A percentile compares a stretch with the other conserved stretches of the same genome.
Conservation (phyloP, 2,329 filamentous ascomycete genomes). For the Fusarium cyanostomum region DNA sequence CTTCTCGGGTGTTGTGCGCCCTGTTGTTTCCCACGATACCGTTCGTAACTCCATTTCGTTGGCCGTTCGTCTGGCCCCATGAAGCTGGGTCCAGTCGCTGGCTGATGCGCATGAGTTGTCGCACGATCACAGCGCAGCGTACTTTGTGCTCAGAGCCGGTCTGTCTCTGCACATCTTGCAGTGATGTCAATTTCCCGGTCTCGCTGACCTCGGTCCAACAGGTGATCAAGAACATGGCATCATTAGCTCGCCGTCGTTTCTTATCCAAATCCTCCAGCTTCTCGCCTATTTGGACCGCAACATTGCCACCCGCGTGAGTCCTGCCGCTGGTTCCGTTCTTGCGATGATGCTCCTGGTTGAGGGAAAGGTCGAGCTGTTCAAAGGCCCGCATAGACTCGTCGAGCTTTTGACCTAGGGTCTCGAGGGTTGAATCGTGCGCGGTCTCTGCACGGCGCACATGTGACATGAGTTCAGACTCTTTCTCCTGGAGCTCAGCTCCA, state of each 20-base stretch:
- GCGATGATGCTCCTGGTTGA: constrained; percentile 68
- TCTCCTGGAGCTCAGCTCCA: constrained; percentile 85
- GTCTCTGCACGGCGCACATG: constrained; percentile 91
- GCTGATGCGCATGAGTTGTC: constrained; percentile 93
- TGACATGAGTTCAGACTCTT: constrained; percentile 89
- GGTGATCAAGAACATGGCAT: constrained; percentile 93
- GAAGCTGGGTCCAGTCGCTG: constrained; percentile 84
- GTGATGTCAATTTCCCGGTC: constrained; percentile 82
- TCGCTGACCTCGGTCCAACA: constrained; percentile 98
- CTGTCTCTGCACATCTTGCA: constrained; percentile 88
- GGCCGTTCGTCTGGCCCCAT: constrained; percentile 72
- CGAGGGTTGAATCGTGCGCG: constrained; percentile 91
- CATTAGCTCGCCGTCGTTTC: constrained; percentile 87
- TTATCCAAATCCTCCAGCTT: constrained; percentile 92
- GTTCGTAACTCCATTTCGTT: constrained; percentile 60
- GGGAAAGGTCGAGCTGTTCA: constrained; percentile 84
- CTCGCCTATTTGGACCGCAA: constrained; percentile 94
- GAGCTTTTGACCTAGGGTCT: constrained; percentile 86
- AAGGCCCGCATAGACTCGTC: constrained; percentile 94
- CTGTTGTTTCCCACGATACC: constrained; percentile 52
- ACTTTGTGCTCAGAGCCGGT: constrained; percentile 92
- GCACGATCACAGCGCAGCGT: constrained; percentile 89
- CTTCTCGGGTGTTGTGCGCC: constrained; percentile 78
- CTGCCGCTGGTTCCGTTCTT: constrained; percentile 47
- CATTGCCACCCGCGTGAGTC: constrained; percentile 76